phyloP scores from a whole-genome alignment of 192 early-diverging fungal species.

The Coemansia sp. region DNA sequence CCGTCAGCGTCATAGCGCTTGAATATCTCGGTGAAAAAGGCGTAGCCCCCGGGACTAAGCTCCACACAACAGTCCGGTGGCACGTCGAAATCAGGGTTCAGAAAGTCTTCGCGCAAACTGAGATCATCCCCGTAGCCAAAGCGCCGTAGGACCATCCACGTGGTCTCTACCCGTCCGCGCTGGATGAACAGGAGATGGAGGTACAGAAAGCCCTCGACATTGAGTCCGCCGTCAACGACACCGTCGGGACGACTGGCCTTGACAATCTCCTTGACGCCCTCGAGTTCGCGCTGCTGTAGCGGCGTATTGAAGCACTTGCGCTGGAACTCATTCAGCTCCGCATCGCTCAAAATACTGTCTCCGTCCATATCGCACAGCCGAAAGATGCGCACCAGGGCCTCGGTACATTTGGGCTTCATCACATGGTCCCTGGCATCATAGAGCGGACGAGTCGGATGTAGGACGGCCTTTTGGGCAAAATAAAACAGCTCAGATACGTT shows the following conservation, averaged over 20 bases:
- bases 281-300: conserved; percentile 92
- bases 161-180: conserved; percentile 94
- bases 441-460: conserved; percentile 95
- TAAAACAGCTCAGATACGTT: conserved; percentile 99
- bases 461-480: conserved; percentile 98
- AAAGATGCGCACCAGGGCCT: conserved; percentile 93
- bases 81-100: conserved; percentile 86
- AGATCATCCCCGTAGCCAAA: conserved; percentile 98
- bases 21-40: conserved; percentile 94
- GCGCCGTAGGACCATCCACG: conserved; percentile 94
- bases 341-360: conserved; percentile 87
- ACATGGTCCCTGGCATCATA: conserved; percentile 92
- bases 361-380: conserved; percentile 94
- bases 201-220: conserved; percentile 92
- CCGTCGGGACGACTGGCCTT: conserved; percentile 85
- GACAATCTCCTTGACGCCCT: conserved; percentile 95
- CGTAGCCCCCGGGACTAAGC: conserved; percentile 89
- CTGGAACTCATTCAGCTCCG: conserved; percentile 95
- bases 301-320: conserved; percentile 96
- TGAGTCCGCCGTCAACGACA: conserved; percentile 82
- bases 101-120: conserved; percentile 85
- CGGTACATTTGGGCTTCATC: conserved; percentile 86
- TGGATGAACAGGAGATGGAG: conserved; percentile 97
- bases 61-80: conserved; percentile 91
- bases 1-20: conserved; percentile 95